Conservation (phyloP, 2,329 filamentous ascomycete species). For the Atkinsonella texensis region DNA sequence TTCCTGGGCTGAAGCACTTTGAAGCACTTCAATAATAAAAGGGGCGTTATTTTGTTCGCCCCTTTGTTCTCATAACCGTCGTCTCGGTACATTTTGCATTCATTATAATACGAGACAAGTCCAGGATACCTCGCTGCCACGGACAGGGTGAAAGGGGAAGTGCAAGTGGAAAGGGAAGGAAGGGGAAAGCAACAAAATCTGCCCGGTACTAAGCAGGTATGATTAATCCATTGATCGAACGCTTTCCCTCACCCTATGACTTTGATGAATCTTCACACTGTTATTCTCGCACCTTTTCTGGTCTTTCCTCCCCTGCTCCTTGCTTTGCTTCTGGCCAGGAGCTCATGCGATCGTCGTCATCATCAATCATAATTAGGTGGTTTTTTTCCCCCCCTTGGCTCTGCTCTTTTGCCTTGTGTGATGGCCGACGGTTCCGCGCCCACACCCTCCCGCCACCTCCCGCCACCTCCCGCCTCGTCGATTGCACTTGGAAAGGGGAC, state of each 20-base stretch:
- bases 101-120: background rate
- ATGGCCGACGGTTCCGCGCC: conserved; percentile 6
- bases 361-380: background rate
- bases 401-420: background rate
- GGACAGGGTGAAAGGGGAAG: background rate
- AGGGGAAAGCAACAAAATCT: background rate
- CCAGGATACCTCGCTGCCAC: background rate
- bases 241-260: background rate
- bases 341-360: background rate
- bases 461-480: background rate
- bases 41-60: background rate
- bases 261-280: background rate
- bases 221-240: no score
- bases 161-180: background rate
- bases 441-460: background rate
- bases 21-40: background rate
- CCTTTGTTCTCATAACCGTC: background rate
- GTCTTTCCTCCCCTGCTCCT: background rate
- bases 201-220: background rate
- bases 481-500: background rate
- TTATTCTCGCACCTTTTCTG: background rate
- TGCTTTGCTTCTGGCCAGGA: background rate
- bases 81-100: background rate
- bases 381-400: background rate
- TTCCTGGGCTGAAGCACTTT: background rate